Evolutionary conservation across 345 rosid species (phyloP).

Genomic region (Aquilaria sinensis): DNA sequence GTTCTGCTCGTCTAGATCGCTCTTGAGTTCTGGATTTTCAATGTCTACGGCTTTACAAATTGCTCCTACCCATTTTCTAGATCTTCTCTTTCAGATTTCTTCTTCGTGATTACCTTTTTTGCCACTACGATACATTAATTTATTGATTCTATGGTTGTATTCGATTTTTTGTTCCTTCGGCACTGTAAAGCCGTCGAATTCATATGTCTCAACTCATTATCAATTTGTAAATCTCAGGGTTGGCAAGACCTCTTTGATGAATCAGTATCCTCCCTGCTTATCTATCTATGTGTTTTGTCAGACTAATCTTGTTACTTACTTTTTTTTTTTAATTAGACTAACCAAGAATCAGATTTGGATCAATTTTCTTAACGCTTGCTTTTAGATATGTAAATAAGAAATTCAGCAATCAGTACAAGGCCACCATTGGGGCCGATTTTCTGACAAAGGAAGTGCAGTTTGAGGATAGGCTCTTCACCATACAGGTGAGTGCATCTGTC

Average conservation of each 20-base stretch:
- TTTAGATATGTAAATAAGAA: slow-evolving; percentile 86
- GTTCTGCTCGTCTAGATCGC: neutral
- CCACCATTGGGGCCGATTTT: slow-evolving; percentile 94
- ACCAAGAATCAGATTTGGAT: neutral
- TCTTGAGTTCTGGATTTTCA: neutral
- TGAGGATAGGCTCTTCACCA: slow-evolving; percentile 84
- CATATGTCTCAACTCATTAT: no score
- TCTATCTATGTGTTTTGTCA: neutral
- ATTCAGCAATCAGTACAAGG: slow-evolving; percentile 92
- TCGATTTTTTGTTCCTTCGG: slow-evolving; percentile 9
- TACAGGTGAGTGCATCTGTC: slow-evolving; percentile 47
- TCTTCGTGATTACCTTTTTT: neutral
- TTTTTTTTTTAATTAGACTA: neutral
- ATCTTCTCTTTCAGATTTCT: neutral
- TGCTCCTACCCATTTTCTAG: neutral
- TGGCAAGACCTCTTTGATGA: slow-evolving; percentile 93
- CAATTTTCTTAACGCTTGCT: neutral
- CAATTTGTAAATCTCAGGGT: slow-evolving; percentile 35
- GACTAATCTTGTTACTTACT: slow-evolving; percentile 13
- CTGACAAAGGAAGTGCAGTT: slow-evolving; percentile 85
- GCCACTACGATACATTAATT: neutral
- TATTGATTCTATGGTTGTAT: neutral
- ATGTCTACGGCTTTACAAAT: neutral
- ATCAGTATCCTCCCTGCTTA: slow-evolving; percentile 50
- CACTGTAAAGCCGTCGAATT: no score